phyloP scores from a whole-genome alignment of 2,329 filamentous ascomycete genomes.

The Ophiostoma fasciatum region DNA sequence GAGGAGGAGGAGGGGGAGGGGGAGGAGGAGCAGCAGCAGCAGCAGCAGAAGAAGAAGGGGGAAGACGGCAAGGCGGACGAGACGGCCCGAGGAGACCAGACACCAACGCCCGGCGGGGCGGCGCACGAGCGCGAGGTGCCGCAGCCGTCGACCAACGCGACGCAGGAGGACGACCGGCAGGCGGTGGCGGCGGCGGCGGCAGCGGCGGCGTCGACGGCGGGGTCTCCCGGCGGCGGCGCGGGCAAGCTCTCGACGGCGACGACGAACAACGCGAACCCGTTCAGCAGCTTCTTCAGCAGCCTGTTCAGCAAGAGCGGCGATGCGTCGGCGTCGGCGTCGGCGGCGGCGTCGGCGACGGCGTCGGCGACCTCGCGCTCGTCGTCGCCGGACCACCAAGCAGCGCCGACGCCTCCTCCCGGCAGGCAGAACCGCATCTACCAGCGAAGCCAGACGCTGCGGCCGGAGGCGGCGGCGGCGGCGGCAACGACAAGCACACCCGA shows the following conservation, averaged over 20 bases:
- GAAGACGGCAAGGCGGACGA: neutral
- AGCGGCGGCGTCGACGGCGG: slow-evolving; percentile 9
- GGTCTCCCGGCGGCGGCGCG: slow-evolving; percentile 11
- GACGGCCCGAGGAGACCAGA: too few relatives aligned
- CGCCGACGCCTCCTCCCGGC: neutral
- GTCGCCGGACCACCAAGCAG: neutral
- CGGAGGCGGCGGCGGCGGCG: slow-evolving; percentile 20
- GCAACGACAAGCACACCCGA: too few relatives aligned
- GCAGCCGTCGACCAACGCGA: slow-evolving; percentile 51
- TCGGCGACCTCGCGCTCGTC: neutral
- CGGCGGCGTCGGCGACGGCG: slow-evolving; percentile 10
- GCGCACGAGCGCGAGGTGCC: slow-evolving; percentile 42
- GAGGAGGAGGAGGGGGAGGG: slow-evolving; percentile 14
- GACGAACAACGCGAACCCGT: slow-evolving; percentile 31
- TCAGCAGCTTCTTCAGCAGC: slow-evolving; percentile 39
- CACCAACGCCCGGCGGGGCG: too few relatives aligned
- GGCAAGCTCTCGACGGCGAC: slow-evolving; percentile 18
- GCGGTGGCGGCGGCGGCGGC: neutral
- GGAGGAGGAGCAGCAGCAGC: slow-evolving; percentile 16
- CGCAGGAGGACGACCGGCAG: slow-evolving; percentile 47
- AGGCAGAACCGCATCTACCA: slow-evolving; percentile 60
- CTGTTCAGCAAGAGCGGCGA: slow-evolving; percentile 45
- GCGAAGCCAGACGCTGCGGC: slow-evolving; percentile 58
- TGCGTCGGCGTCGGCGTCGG: slow-evolving; percentile 30
- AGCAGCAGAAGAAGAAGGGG: slow-evolving; percentile 16